Conservation (phyloP, 352 stramenopile species). For the Blastocystis sp. region DNA sequence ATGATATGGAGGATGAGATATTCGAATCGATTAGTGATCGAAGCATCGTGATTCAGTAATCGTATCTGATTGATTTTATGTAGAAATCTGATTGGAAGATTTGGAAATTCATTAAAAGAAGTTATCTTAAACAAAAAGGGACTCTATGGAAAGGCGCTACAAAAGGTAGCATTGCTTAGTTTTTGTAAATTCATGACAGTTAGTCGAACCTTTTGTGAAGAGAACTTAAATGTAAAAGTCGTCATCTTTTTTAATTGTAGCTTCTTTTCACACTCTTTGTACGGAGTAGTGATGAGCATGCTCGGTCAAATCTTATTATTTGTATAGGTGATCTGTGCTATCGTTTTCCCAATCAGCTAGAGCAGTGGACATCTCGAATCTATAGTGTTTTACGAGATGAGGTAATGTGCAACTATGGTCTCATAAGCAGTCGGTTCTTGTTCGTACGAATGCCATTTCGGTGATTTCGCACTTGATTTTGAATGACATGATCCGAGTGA, state of each 20-base stretch:
- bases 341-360: slow-evolving; percentile 91
- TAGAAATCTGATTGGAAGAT: slow-evolving; percentile 81
- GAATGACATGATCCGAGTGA: slow-evolving; percentile 99
- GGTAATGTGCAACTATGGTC: slow-evolving; percentile 57
- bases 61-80: slow-evolving; percentile 25
- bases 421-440: slow-evolving; percentile 67
- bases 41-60: slow-evolving; percentile 46
- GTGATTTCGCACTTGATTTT: slow-evolving; percentile 95
- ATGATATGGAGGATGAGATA: slow-evolving; percentile 60
- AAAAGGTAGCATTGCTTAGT: slow-evolving; percentile 82
- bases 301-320: slow-evolving; percentile 91
- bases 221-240: slow-evolving; percentile 71
- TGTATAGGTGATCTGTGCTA: slow-evolving; percentile 90
- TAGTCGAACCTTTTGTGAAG: slow-evolving; percentile 86
- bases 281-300: slow-evolving; percentile 59
- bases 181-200: slow-evolving; percentile 96
- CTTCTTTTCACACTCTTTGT: slow-evolving; percentile 63
- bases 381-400: slow-evolving; percentile 86
- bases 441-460: slow-evolving; percentile 90
- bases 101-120: slow-evolving; percentile 79
- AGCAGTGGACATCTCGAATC: slow-evolving; percentile 91
- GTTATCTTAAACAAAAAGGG: slow-evolving; percentile 68
- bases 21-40: slow-evolving; percentile 56
- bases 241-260: neutral
- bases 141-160: slow-evolving; percentile 74